A percentile compares a stretch with the other conserved stretches of the same genome.
Conservation (phyloP, 805 yeast genomes). For the Cyberlindnera japonica region DNA sequence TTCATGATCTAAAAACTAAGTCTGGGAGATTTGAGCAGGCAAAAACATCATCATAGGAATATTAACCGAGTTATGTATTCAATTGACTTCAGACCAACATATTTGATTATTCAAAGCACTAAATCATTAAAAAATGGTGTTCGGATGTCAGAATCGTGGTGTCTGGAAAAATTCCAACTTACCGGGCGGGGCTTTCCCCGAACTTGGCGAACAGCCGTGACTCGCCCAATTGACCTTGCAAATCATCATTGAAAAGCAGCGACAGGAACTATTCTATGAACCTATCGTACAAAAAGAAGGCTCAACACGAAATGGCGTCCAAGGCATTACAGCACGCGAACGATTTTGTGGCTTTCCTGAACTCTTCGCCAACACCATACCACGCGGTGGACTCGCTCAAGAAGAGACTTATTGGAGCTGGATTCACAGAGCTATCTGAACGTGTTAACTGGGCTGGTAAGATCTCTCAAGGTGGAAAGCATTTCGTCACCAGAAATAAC, state of each 20-base stretch:
- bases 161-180: too few species aligned
- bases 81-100: too few species aligned
- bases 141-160: too few species aligned
- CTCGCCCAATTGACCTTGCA: neutral
- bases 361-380: slow-evolving; percentile 88
- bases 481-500: slow-evolving; percentile 84
- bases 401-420: slow-evolving; percentile 49
- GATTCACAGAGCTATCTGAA: slow-evolving; percentile 73
- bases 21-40: too few species aligned
- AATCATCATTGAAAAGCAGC: neutral
- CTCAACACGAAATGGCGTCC: slow-evolving; percentile 2
- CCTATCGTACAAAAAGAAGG: neutral
- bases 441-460: slow-evolving; percentile 62
- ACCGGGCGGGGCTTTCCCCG: too few species aligned
- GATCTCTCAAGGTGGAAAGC: slow-evolving; percentile 56
- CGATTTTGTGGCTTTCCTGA: slow-evolving; percentile 74
- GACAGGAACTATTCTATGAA: neutral
- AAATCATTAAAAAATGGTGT: too few species aligned
- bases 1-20: too few species aligned
- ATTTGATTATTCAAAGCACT: too few species aligned
- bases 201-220: too few species aligned
- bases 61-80: too few species aligned
- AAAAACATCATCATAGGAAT: too few species aligned
- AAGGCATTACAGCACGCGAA: slow-evolving; percentile 27
- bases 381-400: slow-evolving; percentile 79